These are phyloP conservation scores for Venturia aucupariae DNA, from an alignment of 2,329 filamentous ascomycete species.

Conservation along the genomic window DNA sequence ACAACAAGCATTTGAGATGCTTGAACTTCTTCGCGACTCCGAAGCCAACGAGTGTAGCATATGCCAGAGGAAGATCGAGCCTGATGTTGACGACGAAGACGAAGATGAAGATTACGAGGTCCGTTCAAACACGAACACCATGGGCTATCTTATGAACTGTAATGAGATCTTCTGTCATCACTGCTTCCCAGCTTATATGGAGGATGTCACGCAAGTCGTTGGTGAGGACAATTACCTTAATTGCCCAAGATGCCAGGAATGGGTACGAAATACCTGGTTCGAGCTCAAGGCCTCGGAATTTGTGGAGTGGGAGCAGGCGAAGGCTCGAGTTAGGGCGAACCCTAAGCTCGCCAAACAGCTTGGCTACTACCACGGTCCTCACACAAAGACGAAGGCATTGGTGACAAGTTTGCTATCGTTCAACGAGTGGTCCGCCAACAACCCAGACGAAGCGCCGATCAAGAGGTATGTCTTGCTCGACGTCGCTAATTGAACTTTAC, in stretches of 20 bases:
- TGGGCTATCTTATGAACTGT: constrained; percentile 78
- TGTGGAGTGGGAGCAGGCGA: background rate
- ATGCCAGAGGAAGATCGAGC: constrained; percentile 54
- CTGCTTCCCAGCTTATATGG: constrained; percentile 56
- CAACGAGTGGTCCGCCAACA: constrained; percentile 50
- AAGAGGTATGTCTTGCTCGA: constrained; percentile 47
- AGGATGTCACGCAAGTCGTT: constrained; percentile 38
- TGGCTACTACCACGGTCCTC: constrained; percentile 69
- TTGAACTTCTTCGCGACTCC: constrained; percentile 74
- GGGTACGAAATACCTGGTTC: background rate
- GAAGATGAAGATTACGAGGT: constrained; percentile 34
- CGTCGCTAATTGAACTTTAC: background rate
- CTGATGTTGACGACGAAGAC: constrained; percentile 42
- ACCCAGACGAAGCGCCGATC: constrained; percentile 61
- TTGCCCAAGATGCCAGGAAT: constrained; percentile 1
- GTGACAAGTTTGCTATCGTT: constrained; percentile 58
- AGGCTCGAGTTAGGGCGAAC: constrained; percentile 29
- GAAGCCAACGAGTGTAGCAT: constrained; percentile 63
- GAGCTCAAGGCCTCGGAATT: constrained; percentile 6
- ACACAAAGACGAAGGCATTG: constrained; percentile 83
- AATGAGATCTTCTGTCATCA: constrained; percentile 73
- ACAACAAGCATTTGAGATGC: constrained; percentile 74
- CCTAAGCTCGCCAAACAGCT: constrained; percentile 50
- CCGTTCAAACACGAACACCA: constrained; percentile 36
- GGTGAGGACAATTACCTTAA: background rate